These are phyloP conservation scores for Fusarium sp. DNA, from an alignment of 2,329 filamentous ascomycete species.

Conservation along the genomic window DNA sequence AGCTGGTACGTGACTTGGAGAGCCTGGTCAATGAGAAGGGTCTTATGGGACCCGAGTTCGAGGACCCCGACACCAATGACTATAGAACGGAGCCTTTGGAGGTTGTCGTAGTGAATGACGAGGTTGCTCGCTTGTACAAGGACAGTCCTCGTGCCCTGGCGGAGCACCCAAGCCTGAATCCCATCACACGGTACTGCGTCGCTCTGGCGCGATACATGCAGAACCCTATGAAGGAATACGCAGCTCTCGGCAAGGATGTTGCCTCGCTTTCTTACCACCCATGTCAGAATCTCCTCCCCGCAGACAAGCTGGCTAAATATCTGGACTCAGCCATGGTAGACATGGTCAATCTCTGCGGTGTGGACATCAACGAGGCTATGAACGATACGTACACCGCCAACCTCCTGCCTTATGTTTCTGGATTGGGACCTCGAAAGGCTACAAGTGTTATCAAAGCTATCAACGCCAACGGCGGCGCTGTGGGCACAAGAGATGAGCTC, in stretches of 20 bases:
- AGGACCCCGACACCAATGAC: slow-evolving; percentile 80
- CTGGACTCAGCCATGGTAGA: slow-evolving; percentile 98
- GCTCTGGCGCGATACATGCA: slow-evolving; percentile 92
- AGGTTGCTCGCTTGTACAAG: slow-evolving; percentile 96
- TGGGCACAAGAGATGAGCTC: slow-evolving; percentile 86
- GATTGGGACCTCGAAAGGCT: slow-evolving; percentile 91
- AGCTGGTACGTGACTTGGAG: slow-evolving; percentile 83
- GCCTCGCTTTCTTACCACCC: slow-evolving; percentile 88
- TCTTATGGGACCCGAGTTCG: slow-evolving; percentile 82
- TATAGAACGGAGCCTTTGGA: slow-evolving; percentile 84
- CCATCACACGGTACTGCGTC: slow-evolving; percentile 88
- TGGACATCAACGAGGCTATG: slow-evolving; percentile 94
- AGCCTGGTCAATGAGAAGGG: slow-evolving; percentile 81
- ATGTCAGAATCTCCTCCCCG: slow-evolving; percentile 86
- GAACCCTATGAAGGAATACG: slow-evolving; percentile 96
- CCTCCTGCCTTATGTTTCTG: slow-evolving; percentile 89
- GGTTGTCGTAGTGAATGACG: slow-evolving; percentile 92
- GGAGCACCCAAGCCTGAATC: slow-evolving; percentile 83
- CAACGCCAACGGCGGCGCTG: slow-evolving; percentile 87
- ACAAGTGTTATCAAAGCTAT: slow-evolving; percentile 80
- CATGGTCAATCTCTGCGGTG: slow-evolving; percentile 96
- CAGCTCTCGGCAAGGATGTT: slow-evolving; percentile 88
- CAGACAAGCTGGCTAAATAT: slow-evolving; percentile 86
- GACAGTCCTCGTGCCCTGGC: slow-evolving; percentile 81
- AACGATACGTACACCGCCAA: slow-evolving; percentile 84